A percentile compares a stretch with the other conserved stretches of the same genome.
These are phyloP conservation scores for Podila epigama DNA, from an alignment of 192 early-diverging fungal genomes.

Conservation along the genomic window DNA sequence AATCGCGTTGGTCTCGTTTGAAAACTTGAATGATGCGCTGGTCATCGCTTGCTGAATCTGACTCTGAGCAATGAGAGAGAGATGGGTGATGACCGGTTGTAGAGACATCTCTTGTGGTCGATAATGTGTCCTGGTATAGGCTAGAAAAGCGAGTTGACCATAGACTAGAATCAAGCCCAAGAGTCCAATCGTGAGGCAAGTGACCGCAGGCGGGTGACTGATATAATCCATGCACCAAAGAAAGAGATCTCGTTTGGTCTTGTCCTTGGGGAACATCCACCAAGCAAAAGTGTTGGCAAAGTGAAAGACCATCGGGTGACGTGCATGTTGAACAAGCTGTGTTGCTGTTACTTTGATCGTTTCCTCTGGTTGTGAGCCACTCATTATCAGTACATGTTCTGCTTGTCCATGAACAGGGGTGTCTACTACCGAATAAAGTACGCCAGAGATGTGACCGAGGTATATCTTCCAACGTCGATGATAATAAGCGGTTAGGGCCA, in stretches of 20 bases:
- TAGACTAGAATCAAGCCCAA: constrained; percentile 23
- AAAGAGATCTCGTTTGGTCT: constrained; percentile 10
- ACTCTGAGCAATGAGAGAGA: neutral
- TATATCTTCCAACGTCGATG: constrained; percentile 16
- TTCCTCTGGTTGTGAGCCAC: too few species aligned
- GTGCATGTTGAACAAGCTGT: neutral
- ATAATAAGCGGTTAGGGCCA: constrained; percentile 2
- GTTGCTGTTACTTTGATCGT: neutral
- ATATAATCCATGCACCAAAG: constrained; percentile 47
- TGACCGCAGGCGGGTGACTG: constrained; percentile 13
- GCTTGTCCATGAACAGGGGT: too few species aligned
- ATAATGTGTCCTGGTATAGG: constrained; percentile 14
- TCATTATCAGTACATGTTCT: neutral
- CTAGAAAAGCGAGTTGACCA: constrained; percentile 27
- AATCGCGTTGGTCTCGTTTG: constrained; percentile 8
- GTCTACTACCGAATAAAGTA: neutral
- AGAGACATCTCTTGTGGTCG: neutral
- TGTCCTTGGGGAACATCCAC: constrained; percentile 8
- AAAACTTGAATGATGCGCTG: constrained; percentile 10
- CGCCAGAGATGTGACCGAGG: constrained; percentile 10
- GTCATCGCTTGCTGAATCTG: constrained; percentile 4
- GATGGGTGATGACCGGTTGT: neutral
- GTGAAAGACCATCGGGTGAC: constrained; percentile 13
- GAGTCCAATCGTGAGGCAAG: constrained; percentile 34
- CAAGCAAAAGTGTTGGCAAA: constrained; percentile 7